phyloP scores from a whole-genome alignment of 352 stramenopile species.

The Sclerospora graminicola region DNA sequence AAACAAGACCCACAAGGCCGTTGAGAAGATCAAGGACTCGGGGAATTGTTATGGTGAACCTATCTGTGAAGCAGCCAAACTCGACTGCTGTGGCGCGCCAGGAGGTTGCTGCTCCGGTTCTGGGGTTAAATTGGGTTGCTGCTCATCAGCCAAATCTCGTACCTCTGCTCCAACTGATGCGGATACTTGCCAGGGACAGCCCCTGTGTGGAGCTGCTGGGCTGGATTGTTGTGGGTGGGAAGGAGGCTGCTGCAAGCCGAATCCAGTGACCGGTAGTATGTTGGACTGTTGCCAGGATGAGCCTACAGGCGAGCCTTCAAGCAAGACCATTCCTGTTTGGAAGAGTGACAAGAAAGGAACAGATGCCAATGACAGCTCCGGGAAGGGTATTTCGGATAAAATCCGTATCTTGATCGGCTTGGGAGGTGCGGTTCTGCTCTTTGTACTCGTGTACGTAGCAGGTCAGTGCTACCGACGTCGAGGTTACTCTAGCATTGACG shows the following conservation, averaged over 20 bases:
- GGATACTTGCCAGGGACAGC: conserved; percentile 28
- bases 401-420: conserved; percentile 34
- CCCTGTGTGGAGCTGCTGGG: conserved; percentile 26
- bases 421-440: conserved; percentile 24
- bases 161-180: conserved; percentile 4
- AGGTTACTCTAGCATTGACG: conserved; percentile 48
- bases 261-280: conserved; percentile 17
- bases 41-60: conserved; percentile 30
- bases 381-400: conserved; percentile 1
- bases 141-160: conserved; percentile 7
- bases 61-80: conserved; percentile 24
- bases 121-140: conserved; percentile 35
- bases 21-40: conserved; percentile 10
- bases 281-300: conserved; percentile 33
- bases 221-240: conserved; percentile 36
- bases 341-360: conserved; percentile 7
- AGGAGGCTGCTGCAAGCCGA: conserved; percentile 32
- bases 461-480: conserved; percentile 55
- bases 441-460: conserved; percentile 29
- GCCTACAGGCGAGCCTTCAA: conserved; percentile 1
- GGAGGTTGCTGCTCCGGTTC: conserved; percentile 34
- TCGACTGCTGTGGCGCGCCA: conserved; percentile 34
- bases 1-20: conserved; percentile 22
- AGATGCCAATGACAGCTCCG: conserved; percentile 12
- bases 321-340: conserved; percentile 8